Conservation (phyloP, 2,329 filamentous ascomycete species). For the Bipolaris gigantea region DNA sequence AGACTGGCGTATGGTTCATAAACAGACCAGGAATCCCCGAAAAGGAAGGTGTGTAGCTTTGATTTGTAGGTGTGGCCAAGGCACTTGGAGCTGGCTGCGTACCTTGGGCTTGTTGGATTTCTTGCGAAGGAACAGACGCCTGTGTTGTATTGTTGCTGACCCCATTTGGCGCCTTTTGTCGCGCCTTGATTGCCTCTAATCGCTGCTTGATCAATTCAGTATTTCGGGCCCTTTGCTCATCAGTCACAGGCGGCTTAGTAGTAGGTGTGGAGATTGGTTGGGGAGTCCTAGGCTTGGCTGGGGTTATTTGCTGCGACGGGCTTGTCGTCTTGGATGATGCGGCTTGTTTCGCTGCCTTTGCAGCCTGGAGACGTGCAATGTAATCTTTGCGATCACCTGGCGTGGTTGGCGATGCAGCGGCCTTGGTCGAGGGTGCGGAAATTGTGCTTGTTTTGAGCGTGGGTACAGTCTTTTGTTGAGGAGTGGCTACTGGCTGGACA, state of each 20-base stretch:
- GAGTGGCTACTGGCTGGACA: slow-evolving; percentile 8
- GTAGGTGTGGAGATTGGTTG: slow-evolving; percentile 19
- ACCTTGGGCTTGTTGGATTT: background rate
- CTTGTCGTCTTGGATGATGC: slow-evolving; percentile 22
- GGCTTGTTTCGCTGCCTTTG: slow-evolving; percentile 60
- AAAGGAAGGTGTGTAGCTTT: slow-evolving; percentile 22
- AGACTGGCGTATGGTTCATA: slow-evolving; percentile 44
- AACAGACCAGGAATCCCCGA: slow-evolving; percentile 57
- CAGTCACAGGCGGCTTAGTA: slow-evolving; percentile 24
- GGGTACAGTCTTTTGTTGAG: slow-evolving; percentile 18
- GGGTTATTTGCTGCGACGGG: slow-evolving; percentile 25
- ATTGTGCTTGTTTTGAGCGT: slow-evolving; percentile 27
- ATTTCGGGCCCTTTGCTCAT: slow-evolving; percentile 59
- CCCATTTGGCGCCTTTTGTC: slow-evolving; percentile 17
- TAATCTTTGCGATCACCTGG: slow-evolving; percentile 72
- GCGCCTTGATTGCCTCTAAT: slow-evolving; percentile 63
- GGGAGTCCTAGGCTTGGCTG: slow-evolving; percentile 17
- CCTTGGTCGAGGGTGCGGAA: slow-evolving; percentile 13
- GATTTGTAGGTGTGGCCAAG: slow-evolving; percentile 6
- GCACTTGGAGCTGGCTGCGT: slow-evolving; percentile 6
- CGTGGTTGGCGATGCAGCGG: slow-evolving; percentile 19
- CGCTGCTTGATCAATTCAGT: slow-evolving; percentile 78
- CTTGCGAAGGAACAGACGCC: slow-evolving; percentile 4
- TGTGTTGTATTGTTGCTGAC: slow-evolving; percentile 12
- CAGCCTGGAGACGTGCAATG: slow-evolving; percentile 74